These are phyloP conservation scores for Stachybotrys elegans DNA, from an alignment of 2,329 filamentous ascomycete genomes.

Conservation along the genomic window DNA sequence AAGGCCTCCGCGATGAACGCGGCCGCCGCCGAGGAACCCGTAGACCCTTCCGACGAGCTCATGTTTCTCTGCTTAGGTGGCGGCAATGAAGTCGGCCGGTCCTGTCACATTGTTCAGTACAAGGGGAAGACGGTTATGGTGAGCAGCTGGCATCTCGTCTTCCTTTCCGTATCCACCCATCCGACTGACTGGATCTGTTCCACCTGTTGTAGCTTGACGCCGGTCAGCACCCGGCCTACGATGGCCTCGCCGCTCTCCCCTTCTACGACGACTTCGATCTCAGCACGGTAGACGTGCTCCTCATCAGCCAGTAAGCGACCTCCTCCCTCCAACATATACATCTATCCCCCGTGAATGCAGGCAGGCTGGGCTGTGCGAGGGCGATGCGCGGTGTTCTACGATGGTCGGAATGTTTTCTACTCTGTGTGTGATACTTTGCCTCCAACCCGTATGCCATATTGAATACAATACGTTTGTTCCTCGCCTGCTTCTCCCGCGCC, in stretches of 20 bases:
- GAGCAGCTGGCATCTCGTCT: conserved; percentile 15
- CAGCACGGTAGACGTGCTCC: conserved; percentile 91
- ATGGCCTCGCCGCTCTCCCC: conserved; percentile 85
- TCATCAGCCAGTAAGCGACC: conserved; percentile 93
- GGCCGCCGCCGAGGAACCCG: conserved; percentile 68
- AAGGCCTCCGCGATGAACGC: conserved; percentile 75
- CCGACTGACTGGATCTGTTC: too few relatives aligned
- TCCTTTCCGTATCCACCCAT: too few relatives aligned
- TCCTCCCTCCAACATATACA: conserved; percentile 5
- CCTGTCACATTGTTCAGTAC: conserved; percentile 97
- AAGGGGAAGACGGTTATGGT: conserved; percentile 99
- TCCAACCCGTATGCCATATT: conserved; percentile 27
- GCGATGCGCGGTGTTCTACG: conserved; percentile 7
- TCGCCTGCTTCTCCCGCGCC: conserved; percentile 16
- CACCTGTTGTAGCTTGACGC: conserved; percentile 86
- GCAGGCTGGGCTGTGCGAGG: conserved; percentile 18
- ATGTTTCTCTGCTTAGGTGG: conserved; percentile 91
- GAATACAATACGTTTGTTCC: conserved; percentile 32
- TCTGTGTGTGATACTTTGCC: conserved; percentile 8
- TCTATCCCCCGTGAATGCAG: conserved; percentile 15
- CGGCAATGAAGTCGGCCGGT: conserved; percentile 94
- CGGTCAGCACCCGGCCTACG: conserved; percentile 93
- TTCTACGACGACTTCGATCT: conserved; percentile 99
- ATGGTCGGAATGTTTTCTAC: conserved; percentile 1
- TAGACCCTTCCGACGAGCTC: conserved; percentile 90